Base-by-base conservation (phyloP, 805 yeast genomes). In the Barnettozyma populi region DNA sequence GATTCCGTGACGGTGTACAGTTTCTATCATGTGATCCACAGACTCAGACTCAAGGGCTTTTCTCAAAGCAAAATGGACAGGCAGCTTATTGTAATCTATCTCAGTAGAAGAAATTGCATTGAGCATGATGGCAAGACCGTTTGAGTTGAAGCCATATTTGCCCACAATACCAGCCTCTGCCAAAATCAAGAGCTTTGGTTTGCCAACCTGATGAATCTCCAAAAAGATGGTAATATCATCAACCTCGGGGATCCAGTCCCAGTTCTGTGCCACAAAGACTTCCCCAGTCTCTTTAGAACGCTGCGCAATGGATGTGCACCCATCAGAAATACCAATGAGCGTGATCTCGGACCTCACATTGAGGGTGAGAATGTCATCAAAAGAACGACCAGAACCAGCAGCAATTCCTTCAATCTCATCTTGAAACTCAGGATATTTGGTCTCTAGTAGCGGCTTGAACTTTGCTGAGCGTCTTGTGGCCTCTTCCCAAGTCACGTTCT, bases 271-370 rank as follows among this genome's bases (percentile, higher is more conserved):
- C 52, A 60, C 56, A 52, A 53, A 41, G 48, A 61, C 36, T 36
- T 53, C 52, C 35, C 63, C 54, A 32, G 62, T 46, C 34, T 53
- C 13, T 29, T 14, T 29, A 29, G 32, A 29, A 29, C 16, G n/a
- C 16, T 29, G 59, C 49, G 60, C 49, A 54, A 65, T 35, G 2
- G 65, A 54, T 2, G 74, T 70, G 47, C 75, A 71, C 1, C 75
- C 74, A 49, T 71, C 75, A 3, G 66, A 44, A 19, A 56, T 51
- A 10, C 62, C 61, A 45, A 68, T 60, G 47, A 66, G 27, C 52
- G 62, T 66, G 35, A 71, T 68, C 51, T 71, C 75, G 8, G 71
- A 63, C 35, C 75, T 57, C 11, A 65, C 65, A 52, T 71, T 71
- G 39, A 71, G 51, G 0, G 72, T 64, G 25, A 71, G 52, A 35